These are phyloP conservation scores for Zizania palustris DNA, from an alignment of 202 grass and related monocot species.

Conservation along the genomic window DNA sequence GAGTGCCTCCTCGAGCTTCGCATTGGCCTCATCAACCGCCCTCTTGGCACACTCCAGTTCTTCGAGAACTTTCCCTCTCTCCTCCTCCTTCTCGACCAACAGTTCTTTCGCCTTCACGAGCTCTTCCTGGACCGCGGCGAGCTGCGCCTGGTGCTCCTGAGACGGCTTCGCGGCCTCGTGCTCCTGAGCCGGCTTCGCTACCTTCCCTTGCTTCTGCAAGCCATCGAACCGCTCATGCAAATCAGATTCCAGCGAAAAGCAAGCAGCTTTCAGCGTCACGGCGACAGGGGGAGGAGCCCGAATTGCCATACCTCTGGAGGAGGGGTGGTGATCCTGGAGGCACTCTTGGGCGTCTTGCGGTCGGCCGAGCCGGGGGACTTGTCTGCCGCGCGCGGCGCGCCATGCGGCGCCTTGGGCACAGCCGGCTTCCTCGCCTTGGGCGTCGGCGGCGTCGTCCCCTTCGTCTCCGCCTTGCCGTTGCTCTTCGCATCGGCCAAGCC, in stretches of 20 bases:
- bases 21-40: conserved; percentile 64
- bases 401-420: conserved; percentile 44
- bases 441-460: conserved; percentile 49
- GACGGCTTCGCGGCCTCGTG: conserved; percentile 42
- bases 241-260: conserved; percentile 26
- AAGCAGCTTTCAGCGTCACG: neutral
- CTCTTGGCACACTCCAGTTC: conserved; percentile 70
- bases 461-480: conserved; percentile 59
- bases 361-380: conserved; percentile 60
- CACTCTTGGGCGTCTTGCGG: conserved; percentile 55
- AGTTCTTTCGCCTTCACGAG: conserved; percentile 64
- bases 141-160: conserved; percentile 38
- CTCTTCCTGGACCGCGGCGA: conserved; percentile 56
- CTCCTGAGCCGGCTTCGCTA: conserved; percentile 24
- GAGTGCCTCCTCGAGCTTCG: conserved; percentile 61
- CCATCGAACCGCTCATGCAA: neutral
- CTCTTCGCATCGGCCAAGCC: conserved; percentile 52
- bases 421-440: conserved; percentile 59
- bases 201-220: conserved; percentile 54
- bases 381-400: conserved; percentile 17
- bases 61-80: conserved; percentile 56
- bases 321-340: conserved; percentile 48
- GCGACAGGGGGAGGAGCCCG: neutral
- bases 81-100: conserved; percentile 68
- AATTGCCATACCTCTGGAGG: conserved; percentile 57